Percentiles rank a stretch among this genome's conserved stretches.
Evolutionary conservation across 169 alveolate species (phyloP).

Genomic region (Amoebophrya sp.): DNA sequence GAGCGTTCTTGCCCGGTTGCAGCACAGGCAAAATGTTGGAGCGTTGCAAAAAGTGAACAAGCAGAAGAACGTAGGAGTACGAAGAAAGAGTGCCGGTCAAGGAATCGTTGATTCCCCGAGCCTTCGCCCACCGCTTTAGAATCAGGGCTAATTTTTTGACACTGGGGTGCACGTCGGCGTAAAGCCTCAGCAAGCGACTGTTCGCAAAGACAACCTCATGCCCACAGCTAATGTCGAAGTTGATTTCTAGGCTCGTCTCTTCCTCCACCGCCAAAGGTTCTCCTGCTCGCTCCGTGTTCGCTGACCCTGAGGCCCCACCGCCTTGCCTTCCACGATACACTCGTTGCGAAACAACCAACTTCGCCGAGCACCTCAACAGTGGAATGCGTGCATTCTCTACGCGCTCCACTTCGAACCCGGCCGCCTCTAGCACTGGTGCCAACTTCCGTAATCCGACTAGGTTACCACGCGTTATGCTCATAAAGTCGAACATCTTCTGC

Average conservation of each 20-base stretch:
- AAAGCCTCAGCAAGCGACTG: neutral
- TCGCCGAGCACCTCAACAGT: neutral
- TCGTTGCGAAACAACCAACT: neutral
- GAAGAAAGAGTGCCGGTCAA: neutral
- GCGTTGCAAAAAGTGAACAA: neutral
- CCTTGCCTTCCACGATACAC: neutral
- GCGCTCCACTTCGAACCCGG: neutral
- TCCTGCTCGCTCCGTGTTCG: neutral
- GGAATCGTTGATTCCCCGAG: neutral
- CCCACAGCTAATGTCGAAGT: neutral
- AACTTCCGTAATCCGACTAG: neutral
- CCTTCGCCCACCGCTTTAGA: conserved; percentile 6
- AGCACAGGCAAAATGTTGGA: neutral
- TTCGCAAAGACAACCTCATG: neutral
- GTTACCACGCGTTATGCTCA: neutral
- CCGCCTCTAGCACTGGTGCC: neutral
- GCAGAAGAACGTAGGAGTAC: neutral
- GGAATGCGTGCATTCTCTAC: conserved; percentile 9
- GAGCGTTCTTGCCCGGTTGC: neutral
- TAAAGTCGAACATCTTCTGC: neutral
- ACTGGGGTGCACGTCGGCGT: neutral
- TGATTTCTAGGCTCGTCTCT: neutral
- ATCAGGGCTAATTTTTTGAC: neutral
- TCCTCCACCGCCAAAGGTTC: neutral
- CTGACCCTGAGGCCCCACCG: neutral